Evolutionary conservation across 2,329 filamentous ascomycete genomes (phyloP), one percentile per base, ranked within the genome.

Genomic region (Pseudogymnoascus destructans): DNA sequence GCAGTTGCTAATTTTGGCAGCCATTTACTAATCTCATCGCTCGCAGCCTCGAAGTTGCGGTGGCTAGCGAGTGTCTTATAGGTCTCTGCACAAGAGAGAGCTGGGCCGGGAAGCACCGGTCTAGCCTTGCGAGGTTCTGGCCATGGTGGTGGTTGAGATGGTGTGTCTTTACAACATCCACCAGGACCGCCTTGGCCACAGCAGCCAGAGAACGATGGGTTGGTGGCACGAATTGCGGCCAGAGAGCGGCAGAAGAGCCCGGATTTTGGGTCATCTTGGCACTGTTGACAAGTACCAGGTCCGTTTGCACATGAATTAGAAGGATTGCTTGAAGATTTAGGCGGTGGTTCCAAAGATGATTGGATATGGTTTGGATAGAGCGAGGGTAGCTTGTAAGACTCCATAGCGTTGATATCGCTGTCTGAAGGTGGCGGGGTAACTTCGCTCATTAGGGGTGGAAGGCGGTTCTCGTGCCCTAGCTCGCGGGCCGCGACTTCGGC

Each of bases 231-330:
- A 52, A 69, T 85, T 61, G 87, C 87, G 21, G 87, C 86, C 57
- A 92, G 80, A 9, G 87, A 85, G 62, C 88, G 86, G 71, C 88
- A 93, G 74, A 93, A 93, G 35, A 91, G 79, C 1, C 86, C 88
- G 2, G 87, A 89, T 67, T 86, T 85, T 15, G 88, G 87, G 67
- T 92, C 87, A 1, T 81, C 76, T 60, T 85, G 78, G 68, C 88
- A 93, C 72, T 92, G 87, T 3, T 85, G 80, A 67, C 88, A 93
- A 13, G 85, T 87, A 8, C 88, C 88, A 0, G 88, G 88, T 0
- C 86, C 87, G 57, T 85, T 85, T 42, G 52, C 64, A 58, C 66
- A 69, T 9, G 68, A 66, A 46, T 66, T 67, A 19, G 54, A 76
- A 52, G 72, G 68, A 52, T 72, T 73, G 19, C 69, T 68, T 8